These are phyloP conservation scores for Tricholoma hemisulphureum DNA, from an alignment of 768 basidiomycete species.

Conservation along the genomic window DNA sequence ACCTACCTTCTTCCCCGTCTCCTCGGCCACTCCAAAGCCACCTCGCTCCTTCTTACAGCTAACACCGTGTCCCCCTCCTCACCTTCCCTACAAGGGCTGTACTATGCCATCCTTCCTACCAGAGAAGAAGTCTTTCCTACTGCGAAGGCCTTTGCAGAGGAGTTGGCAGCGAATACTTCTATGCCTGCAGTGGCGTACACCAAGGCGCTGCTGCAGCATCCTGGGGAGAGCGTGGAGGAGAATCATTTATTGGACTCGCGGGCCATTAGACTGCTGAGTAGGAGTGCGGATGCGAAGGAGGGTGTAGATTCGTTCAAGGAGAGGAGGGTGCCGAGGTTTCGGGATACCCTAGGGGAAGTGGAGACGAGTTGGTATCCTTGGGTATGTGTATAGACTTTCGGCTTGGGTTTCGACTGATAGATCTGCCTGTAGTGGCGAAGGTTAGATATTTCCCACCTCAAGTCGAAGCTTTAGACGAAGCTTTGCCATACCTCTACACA, in stretches of 20 bases:
- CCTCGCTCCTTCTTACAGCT: constrained; percentile 50
- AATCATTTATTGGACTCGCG: constrained; percentile 55
- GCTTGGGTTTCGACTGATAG: neutral
- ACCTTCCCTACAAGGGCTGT: constrained; percentile 42
- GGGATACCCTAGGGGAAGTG: constrained; percentile 42
- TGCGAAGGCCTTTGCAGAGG: constrained; percentile 50
- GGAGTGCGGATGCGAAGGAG: constrained; percentile 43
- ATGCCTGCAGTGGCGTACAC: constrained; percentile 50
- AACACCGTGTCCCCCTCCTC: constrained; percentile 44
- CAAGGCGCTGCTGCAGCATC: constrained; percentile 51
- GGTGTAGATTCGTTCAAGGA: constrained; percentile 51
- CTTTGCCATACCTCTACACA: too few relatives aligned
- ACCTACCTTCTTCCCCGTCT: constrained; percentile 55
- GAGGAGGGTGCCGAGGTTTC: constrained; percentile 43
- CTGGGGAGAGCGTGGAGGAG: constrained; percentile 49
- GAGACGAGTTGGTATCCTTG: constrained; percentile 49
- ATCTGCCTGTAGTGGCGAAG: constrained; percentile 10
- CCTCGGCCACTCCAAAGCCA: constrained; percentile 50
- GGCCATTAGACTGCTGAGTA: constrained; percentile 40
- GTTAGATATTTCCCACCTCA: constrained; percentile 14
- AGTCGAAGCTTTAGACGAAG: constrained; percentile 19
- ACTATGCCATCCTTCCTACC: constrained; percentile 45
- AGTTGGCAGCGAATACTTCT: constrained; percentile 50
- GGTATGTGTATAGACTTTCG: constrained; percentile 33
- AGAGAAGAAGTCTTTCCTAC: constrained; percentile 53